Evolutionary conservation across 192 early-diverging fungal genomes (phyloP), one percentile per base, ranked within the genome.

Genomic region (Coemansia sp.): DNA sequence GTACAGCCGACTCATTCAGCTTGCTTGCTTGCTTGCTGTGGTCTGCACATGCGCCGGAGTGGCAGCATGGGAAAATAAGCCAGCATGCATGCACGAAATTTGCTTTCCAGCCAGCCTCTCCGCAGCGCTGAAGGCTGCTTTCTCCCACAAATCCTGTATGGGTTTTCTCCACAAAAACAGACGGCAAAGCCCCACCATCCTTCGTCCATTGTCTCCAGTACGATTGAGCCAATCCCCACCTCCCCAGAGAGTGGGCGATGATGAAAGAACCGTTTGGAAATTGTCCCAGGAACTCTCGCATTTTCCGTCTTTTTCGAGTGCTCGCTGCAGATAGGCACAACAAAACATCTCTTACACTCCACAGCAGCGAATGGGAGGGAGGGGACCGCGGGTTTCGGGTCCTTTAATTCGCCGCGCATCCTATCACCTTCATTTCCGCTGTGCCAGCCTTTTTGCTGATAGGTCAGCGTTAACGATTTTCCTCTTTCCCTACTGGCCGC

Each of bases 181-280:
- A 22, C 44, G 17, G 13, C 50, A 53, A 53, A 53, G 50, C 50
- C 50, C n/a, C n/a, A n/a, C n/a, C n/a, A n/a, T n/a, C n/a, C n/a
- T n/a, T n/a, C n/a, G n/a, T 53, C 50, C 13, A 30, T 53, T 53
- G 25, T 30, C 15, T 13, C 28, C 10, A 15, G 29, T 22, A 17
- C 20, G 9, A 15, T 53, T 53, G 50, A 53, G 50, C 50, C 50
- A 53, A 53, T 53, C 50, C 28, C 50, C 50, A 13, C 28, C 28
- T 28, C 14, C 50, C 2, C 19, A 19, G 22, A 34, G 33, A 9
- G 9, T 4, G 5, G 33, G 9, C 19, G 22, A 45, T 23, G 44
- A 45, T 45, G 44, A 45, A 23, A 6, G 44, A 45, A 20, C 44
- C 6, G 44, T 23, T 45, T 45, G 22, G 40, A 42, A 10, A 42